These are phyloP conservation scores for Climacium dendroides DNA, from an alignment of 225 moss, liverwort and hornwort genomes.

Conservation along the genomic window DNA sequence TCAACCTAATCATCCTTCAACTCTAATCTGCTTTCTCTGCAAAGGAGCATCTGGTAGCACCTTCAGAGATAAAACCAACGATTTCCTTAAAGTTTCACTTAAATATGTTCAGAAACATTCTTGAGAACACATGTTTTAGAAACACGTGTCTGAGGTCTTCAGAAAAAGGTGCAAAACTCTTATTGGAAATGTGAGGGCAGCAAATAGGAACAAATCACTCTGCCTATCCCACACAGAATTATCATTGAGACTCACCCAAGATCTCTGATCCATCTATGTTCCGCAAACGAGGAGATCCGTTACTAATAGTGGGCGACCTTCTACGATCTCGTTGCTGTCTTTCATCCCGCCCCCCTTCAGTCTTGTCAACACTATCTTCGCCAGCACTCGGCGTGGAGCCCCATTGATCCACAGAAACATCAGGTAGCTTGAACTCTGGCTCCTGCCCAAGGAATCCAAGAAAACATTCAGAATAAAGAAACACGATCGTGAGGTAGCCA, in stretches of 20 bases:
- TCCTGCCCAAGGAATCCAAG: slow-evolving; percentile 13
- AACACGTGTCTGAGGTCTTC: neutral
- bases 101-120: neutral
- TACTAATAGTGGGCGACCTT: slow-evolving; percentile 12
- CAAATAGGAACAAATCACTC: neutral
- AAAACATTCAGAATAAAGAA: neutral
- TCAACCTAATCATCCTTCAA: neutral
- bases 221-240: neutral
- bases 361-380: neutral
- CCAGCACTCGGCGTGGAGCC: slow-evolving; percentile 6
- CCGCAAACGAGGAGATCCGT: slow-evolving; percentile 36
- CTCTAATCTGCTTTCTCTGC: neutral
- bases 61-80: neutral
- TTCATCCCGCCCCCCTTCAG: neutral
- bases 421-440: slow-evolving; percentile 39
- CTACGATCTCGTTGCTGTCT: slow-evolving; percentile 22
- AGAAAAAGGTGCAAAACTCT: neutral
- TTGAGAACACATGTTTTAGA: neutral
- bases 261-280: slow-evolving; percentile 48
- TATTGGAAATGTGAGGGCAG: neutral
- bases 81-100: neutral
- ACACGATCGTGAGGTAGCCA: neutral
- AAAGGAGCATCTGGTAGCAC: neutral
- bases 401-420: slow-evolving; percentile 40
- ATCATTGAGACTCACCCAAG: slow-evolving; percentile 20